phyloP scores from a whole-genome alignment of 2,329 filamentous ascomycete genomes.

The Scytalidium sp. region DNA sequence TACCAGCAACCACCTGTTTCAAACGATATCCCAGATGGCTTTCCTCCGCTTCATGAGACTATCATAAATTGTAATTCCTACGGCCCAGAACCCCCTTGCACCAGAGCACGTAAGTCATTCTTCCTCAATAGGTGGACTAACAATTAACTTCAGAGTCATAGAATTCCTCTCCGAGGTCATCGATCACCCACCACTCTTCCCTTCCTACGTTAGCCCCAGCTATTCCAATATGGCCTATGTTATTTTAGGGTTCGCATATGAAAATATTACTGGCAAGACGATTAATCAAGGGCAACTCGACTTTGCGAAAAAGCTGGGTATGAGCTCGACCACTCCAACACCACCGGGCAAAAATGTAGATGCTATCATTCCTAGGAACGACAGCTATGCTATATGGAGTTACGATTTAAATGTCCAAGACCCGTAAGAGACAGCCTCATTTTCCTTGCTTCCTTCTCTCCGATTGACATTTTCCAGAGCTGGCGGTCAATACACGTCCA shows the following conservation, averaged over 20 bases:
- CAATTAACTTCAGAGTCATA: background rate
- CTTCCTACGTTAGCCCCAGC: constrained; percentile 29
- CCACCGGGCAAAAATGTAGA: constrained; percentile 3
- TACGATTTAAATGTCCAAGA: constrained; percentile 10
- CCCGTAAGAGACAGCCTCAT: constrained; percentile 5
- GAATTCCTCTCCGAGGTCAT: constrained; percentile 13
- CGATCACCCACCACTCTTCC: constrained; percentile 26
- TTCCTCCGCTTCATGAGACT: background rate
- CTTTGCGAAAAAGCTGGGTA: constrained; percentile 28
- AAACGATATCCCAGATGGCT: constrained; percentile 25
- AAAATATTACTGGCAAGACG: constrained; percentile 33
- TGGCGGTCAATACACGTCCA: constrained; percentile 34
- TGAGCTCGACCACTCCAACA: constrained; percentile 26
- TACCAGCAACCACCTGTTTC: constrained; percentile 32
- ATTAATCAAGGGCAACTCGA: constrained; percentile 28
- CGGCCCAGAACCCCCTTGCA: constrained; percentile 25
- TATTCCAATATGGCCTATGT: constrained; percentile 36
- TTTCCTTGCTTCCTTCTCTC: background rate
- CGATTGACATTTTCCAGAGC: constrained; percentile 33
- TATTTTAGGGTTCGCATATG: constrained; percentile 35
- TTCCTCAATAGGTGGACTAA: constrained; percentile 11
- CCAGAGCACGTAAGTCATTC: constrained; percentile 28
- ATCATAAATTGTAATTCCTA: constrained; percentile 35
- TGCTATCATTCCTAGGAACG: constrained; percentile 9
- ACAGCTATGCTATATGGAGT: constrained; percentile 3